Base-by-base conservation (phyloP, 106 monocot species). In the Amphibolis antarctica region DNA sequence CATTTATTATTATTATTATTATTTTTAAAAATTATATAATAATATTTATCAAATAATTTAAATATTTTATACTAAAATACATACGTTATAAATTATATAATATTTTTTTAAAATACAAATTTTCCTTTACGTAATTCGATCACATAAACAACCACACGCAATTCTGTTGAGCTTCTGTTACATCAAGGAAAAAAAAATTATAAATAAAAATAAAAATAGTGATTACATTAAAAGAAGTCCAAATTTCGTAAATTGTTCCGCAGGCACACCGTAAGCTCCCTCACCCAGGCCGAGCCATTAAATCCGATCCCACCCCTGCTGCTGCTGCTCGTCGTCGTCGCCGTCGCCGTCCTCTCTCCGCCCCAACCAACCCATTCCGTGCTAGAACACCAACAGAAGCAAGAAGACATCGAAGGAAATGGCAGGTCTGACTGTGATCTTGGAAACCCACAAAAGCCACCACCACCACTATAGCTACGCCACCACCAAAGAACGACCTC, bases 351-450 rank as follows among this genome's bases (percentile, higher is more conserved):
- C 22, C 42, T 1, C 36, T 10, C 31, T 10, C n/a, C 19, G 9
- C 19, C 21, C 60, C 14, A 24, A 43, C 14, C 9, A 55, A 51
- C 28, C 36, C 25, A 42, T 43, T 10, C 5, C 46, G 53, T 42
- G 30, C 2, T 9, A 28, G 26, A 51, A 51, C 3, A 15, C 24
- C n/a, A 14, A n/a, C 10, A 55, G 54, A 67, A 10, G 17, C 13
- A 12, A 25, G 0, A 64, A 23, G 28, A 58, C 23, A n/a, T 17
- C 9, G 36, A 19, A 28, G 20, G 10, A 45, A 3, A 71, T 71
- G 71, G 71, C 71, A 25, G 71, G 71, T 24, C 53, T 71, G 30
- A 63, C 30, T 52, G 48, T 71, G 42, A 50, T 71, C 13, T 36
- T 71, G 23, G 71, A 71, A 26, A 53, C 52, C 18, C 56, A 30